Conservation (phyloP, 306 rosid species). For the Oemleria cerasiformis region DNA sequence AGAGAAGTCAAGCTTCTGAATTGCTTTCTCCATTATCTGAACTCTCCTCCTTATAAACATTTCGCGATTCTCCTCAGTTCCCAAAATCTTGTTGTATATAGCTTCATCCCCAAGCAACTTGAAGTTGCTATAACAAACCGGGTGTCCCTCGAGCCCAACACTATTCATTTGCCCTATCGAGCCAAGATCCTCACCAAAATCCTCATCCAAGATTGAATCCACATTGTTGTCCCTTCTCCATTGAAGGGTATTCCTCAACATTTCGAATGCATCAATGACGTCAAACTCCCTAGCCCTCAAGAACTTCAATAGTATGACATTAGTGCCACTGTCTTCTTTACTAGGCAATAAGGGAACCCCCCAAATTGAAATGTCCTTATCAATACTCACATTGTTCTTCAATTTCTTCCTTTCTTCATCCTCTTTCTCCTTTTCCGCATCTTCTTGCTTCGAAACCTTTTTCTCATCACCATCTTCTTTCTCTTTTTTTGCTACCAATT, state of each 20-base stretch:
- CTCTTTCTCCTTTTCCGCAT: background rate
- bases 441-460: background rate
- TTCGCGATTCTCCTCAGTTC: conserved; percentile 58
- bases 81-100: conserved; percentile 53
- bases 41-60: conserved; percentile 60
- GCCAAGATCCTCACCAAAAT: conserved; percentile 33
- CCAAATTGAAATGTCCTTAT: conserved; percentile 51
- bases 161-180: conserved; percentile 53
- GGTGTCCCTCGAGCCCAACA: conserved; percentile 59
- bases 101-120: conserved; percentile 58
- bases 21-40: conserved; percentile 62
- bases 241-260: conserved; percentile 62
- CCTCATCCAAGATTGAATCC: conserved; percentile 46
- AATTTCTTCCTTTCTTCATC: background rate
- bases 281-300: conserved; percentile 69
- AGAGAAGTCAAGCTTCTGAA: conserved; percentile 51
- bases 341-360: conserved; percentile 47
- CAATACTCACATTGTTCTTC: background rate
- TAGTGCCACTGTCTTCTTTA: conserved; percentile 46
- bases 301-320: conserved; percentile 64
- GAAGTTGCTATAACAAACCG: conserved; percentile 65
- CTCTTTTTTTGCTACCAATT: background rate
- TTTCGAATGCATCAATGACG: conserved; percentile 56
- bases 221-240: conserved; percentile 65
- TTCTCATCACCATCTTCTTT: background rate